Base-by-base conservation (phyloP, 495 filamentous ascomycete genomes). In the Penicillium steckii region DNA sequence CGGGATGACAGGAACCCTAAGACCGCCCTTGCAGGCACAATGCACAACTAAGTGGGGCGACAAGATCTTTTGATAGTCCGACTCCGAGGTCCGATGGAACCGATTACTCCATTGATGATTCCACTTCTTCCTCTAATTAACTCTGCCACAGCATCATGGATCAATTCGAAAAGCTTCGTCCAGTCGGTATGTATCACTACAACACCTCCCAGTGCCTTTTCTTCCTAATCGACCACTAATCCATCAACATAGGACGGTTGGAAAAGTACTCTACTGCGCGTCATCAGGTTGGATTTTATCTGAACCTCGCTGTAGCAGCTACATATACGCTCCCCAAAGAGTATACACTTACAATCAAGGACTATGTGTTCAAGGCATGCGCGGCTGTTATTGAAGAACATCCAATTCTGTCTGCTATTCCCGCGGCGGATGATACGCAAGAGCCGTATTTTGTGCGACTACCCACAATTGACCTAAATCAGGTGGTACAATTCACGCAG, bases 401-500 rank as follows among this genome's bases (percentile, higher is more conserved):
- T 46, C 68, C 77, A 2, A 56, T 64, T 10, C 64, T 80, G 8
- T 74, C 72, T 21, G 68, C 71, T 23, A 74, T 78, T 23, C 60
- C 72, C 1, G 59, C 72, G 3, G 63, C 57, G 26, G 77, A 79
- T 40, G 65, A 71, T 37, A 74, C 67, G 0, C 52, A 64, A 17
- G 52, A 66, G n/a, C 63, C 76, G 0, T 71, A 71, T 38, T 79
- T 73, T 32, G 76, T 64, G 9, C 75, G 76, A n/a, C 55, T 78
- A 3, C 70, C 72, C 2, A 48, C 62, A 10, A 64, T 79, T 23
- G 56, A 78, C 30, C 59, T 80, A n/a, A 52, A 61, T 18, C 59
- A 66, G 8, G 50, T 65, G 26, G 61, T 78, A 0, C 50, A 45
- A 1, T 74, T 77, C 23, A 18, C 27, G 61, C 9, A 67, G 70